Conservation (phyloP, 345 rosid species). For the Dovyalis caffra region DNA sequence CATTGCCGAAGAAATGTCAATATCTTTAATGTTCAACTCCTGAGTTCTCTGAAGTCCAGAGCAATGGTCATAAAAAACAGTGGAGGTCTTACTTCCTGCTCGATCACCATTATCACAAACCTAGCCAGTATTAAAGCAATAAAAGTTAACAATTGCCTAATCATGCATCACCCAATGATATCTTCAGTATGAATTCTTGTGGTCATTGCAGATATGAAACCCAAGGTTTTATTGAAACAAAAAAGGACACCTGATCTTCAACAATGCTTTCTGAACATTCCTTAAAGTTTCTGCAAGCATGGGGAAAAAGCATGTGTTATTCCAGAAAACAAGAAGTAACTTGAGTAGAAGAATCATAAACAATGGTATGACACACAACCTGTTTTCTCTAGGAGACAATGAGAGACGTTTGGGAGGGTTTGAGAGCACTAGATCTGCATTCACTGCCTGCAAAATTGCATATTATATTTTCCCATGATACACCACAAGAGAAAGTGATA, state of each 20-base stretch:
- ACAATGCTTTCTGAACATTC: slow-evolving; percentile 31
- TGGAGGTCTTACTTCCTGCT: slow-evolving; percentile 25
- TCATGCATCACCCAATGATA: not conserved
- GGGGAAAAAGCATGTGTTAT: slow-evolving; percentile 9
- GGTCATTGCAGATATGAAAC: slow-evolving; percentile 1
- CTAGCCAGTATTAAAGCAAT: slow-evolving; percentile 31
- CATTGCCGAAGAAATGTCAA: slow-evolving; percentile 30
- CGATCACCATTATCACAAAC: slow-evolving; percentile 32
- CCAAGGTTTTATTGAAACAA: not conserved
- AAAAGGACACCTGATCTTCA: slow-evolving; percentile 43
- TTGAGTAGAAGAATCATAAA: slow-evolving; percentile 5
- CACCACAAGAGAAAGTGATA: not conserved
- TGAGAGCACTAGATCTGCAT: slow-evolving; percentile 27
- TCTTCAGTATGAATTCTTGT: not conserved
- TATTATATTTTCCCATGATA: not conserved
- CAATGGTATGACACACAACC: slow-evolving; percentile 39
- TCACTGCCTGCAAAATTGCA: slow-evolving; percentile 45
- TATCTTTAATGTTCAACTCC: slow-evolving; percentile 40
- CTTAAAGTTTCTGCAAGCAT: slow-evolving; percentile 35
- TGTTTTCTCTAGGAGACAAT: slow-evolving; percentile 52
- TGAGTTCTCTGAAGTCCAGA: slow-evolving; percentile 28
- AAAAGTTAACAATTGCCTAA: slow-evolving; percentile 6
- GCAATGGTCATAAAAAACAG: slow-evolving; percentile 19
- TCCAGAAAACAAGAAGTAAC: slow-evolving; percentile 4
- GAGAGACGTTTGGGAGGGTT: slow-evolving; percentile 61